Evolutionary conservation across 1,139 yeast species (phyloP).

Genomic region (Blastobotrys serpentis): DNA sequence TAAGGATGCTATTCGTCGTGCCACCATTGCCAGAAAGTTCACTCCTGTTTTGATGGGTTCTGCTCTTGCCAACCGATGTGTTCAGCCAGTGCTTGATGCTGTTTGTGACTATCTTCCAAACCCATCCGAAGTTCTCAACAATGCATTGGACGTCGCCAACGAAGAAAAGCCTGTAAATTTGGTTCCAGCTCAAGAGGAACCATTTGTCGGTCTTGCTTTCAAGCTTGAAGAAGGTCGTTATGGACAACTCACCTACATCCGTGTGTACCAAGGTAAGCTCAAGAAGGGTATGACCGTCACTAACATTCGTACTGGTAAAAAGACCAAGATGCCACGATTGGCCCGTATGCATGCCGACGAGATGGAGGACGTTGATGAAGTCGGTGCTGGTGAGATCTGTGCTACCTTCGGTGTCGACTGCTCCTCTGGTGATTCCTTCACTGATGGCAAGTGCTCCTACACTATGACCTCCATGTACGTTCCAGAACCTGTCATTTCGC

Average conservation of each 20-base stretch:
- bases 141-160: slow-evolving; percentile 74
- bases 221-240: slow-evolving; percentile 97
- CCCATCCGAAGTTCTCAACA: slow-evolving; percentile 88
- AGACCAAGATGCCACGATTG: slow-evolving; percentile 88
- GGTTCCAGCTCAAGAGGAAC: slow-evolving; percentile 68
- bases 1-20: slow-evolving; percentile 83
- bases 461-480: slow-evolving; percentile 98
- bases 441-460: slow-evolving; percentile 64
- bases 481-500: slow-evolving; percentile 96
- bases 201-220: slow-evolving; percentile 95
- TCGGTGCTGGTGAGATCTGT: slow-evolving; percentile 97
- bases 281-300: slow-evolving; percentile 87
- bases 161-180: slow-evolving; percentile 73
- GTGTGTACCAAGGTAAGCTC: slow-evolving; percentile 95
- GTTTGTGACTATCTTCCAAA: slow-evolving; percentile 95
- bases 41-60: slow-evolving; percentile 99
- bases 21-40: slow-evolving; percentile 94
- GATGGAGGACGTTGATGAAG: slow-evolving; percentile 96
- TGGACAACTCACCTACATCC: slow-evolving; percentile 93
- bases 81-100: slow-evolving; percentile 93
- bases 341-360: slow-evolving; percentile 99
- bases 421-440: slow-evolving; percentile 98
- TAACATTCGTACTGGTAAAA: slow-evolving; percentile 90
- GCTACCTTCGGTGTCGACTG: slow-evolving; percentile 99
- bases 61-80: slow-evolving; percentile 92